Base-by-base conservation (phyloP, 441 rosid genomes). In the Corymbia citriodora region DNA sequence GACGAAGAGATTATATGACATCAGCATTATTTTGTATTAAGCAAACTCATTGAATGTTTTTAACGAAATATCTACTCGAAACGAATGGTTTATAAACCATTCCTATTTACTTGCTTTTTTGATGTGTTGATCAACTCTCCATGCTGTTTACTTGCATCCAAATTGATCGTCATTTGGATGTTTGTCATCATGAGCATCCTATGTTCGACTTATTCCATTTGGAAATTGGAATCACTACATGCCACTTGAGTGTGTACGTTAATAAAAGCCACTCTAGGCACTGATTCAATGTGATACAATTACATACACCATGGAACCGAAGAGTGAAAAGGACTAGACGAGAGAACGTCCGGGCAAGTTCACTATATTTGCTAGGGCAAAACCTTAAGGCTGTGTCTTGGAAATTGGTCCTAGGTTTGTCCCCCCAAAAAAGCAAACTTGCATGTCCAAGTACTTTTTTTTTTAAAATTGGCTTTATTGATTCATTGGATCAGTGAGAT, bases 1-100 rank as follows among this genome's bases (percentile, higher is more conserved):
- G n/a, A 74, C 0, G 3, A 7, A 1, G 1, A 3, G 5, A 33
- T 74, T 10, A 74, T 10, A 21, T 3, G 3, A 0, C 0, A 0
- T 23, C 29, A 2, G 2, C 10, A 21, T 74, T 74, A 0, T 21
- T 40, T 74, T 72, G 1, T 40, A 0, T 40, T 7, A 74, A 74
- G 17, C 4, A 40, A 36, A 40, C 40, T 74, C 5, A 74, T 21
- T 33, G 33, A 33, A 33, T 33, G 33, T 33, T 33, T 33, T 33
- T 33, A 33, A 33, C 33, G 33, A 74, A 40, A 3, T 74, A 21
- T 74, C 1, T 8, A 23, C 17, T 74, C 27, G 4, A 74, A 40
- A 1, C 8, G 3, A 19, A 18, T 72, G 12, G 1, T 74, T 74
- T 74, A 2, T 40, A 13, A 8, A 23, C 5, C n/a, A 74, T 74